Percentiles rank a stretch among this genome's conserved stretches.
phyloP scores from a whole-genome alignment of 192 early-diverging fungal genomes.

The Podila verticillata region DNA sequence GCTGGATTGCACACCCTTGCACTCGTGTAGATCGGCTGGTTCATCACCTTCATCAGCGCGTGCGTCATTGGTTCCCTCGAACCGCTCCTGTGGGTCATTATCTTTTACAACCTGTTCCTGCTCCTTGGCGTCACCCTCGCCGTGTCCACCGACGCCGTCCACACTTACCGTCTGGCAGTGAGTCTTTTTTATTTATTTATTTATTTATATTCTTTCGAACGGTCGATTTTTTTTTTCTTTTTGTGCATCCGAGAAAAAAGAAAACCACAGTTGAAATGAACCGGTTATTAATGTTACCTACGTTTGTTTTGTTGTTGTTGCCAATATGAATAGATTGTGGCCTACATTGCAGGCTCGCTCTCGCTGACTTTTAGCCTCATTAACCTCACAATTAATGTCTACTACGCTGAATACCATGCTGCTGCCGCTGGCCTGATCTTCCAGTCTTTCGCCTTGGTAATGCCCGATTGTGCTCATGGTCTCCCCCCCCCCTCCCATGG shows the following conservation, averaged over 20 bases:
- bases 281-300: slow-evolving; percentile 5
- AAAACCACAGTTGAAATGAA: neutral
- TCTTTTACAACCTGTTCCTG: slow-evolving; percentile 56
- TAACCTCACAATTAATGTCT: neutral
- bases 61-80: slow-evolving; percentile 18
- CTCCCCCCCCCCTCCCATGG: neutral
- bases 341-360: slow-evolving; percentile 29
- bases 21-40: slow-evolving; percentile 53
- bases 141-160: slow-evolving; percentile 32
- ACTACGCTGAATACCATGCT: slow-evolving; percentile 20
- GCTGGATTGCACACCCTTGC: too few relatives aligned
- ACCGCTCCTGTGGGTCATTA: slow-evolving; percentile 48
- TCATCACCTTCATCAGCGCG: slow-evolving; percentile 51
- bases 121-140: slow-evolving; percentile 36
- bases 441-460: slow-evolving; percentile 48
- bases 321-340: slow-evolving; percentile 29
- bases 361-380: slow-evolving; percentile 10
- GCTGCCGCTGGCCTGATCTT: slow-evolving; percentile 47
- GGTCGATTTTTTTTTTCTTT: neutral
- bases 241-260: neutral
- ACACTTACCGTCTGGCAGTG: slow-evolving; percentile 52
- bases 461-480: too few relatives aligned
- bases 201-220: too few relatives aligned
- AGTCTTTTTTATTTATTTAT: neutral
- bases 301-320: too few relatives aligned